A percentile compares a stretch with the other conserved stretches of the same genome.
phyloP scores from a whole-genome alignment of 2,329 filamentous ascomycete species.

The Akanthomyces lecanii region DNA sequence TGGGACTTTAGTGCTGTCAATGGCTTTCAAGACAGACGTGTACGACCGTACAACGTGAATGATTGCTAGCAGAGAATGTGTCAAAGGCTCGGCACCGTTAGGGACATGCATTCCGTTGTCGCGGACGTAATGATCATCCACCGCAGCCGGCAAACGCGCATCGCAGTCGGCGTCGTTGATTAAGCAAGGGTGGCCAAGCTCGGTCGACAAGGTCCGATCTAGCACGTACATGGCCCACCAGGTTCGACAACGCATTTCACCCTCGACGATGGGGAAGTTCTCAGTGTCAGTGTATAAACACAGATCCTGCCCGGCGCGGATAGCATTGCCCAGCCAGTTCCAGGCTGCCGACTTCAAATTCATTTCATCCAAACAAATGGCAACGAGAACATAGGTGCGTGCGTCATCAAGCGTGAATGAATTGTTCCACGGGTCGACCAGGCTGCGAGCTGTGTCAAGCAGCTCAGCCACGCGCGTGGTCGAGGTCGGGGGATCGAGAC shows the following conservation, averaged over 20 bases:
- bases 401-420: conserved; percentile 72
- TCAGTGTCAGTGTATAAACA: conserved; percentile 74
- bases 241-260: conserved; percentile 78
- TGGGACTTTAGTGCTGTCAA: conserved; percentile 64
- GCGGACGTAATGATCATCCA: conserved; percentile 75
- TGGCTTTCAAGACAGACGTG: conserved; percentile 64
- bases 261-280: conserved; percentile 69
- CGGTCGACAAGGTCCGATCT: conserved; percentile 76
- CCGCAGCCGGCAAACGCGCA: conserved; percentile 69
- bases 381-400: conserved; percentile 66
- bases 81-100: conserved; percentile 51
- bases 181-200: conserved; percentile 73
- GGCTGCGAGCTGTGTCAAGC: conserved; percentile 64
- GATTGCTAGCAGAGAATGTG: conserved; percentile 70
- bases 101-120: conserved; percentile 51
- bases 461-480: conserved; percentile 55
- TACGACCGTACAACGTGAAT: conserved; percentile 80
- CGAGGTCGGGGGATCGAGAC: conserved; percentile 48
- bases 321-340: conserved; percentile 77
- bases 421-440: conserved; percentile 79
- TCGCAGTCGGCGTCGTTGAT: conserved; percentile 90
- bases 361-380: conserved; percentile 77
- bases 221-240: conserved; percentile 95
- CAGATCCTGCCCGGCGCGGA: conserved; percentile 77
- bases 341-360: conserved; percentile 83